These are phyloP conservation scores for Lentinula lateritia DNA, from an alignment of 768 basidiomycete species.

Conservation along the genomic window DNA sequence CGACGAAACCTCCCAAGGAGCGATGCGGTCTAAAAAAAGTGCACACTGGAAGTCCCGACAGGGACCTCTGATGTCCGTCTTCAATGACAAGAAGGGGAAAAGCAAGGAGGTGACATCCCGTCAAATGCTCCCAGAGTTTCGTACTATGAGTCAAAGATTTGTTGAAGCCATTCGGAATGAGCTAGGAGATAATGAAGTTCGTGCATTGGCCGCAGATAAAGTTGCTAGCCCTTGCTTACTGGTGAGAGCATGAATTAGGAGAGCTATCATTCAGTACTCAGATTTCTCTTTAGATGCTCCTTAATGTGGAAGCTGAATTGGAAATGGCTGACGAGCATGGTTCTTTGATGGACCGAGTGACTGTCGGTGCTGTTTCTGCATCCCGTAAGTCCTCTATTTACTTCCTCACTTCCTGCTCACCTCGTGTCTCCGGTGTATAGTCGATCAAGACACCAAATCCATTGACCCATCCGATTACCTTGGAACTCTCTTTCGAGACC, in stretches of 20 bases:
- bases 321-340: conserved; percentile 50
- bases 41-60: conserved; percentile 77
- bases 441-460: conserved; percentile 24
- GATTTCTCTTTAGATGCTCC: conserved; percentile 50
- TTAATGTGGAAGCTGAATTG: conserved; percentile 77
- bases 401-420: neutral
- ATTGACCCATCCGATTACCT: conserved; percentile 72
- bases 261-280: conserved; percentile 3
- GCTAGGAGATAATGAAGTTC: conserved; percentile 64
- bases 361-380: conserved; percentile 67
- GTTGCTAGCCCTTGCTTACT: conserved; percentile 75
- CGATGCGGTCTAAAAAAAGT: conserved; percentile 81
- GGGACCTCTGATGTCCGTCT: conserved; percentile 76
- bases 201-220: conserved; percentile 70
- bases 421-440: conserved; percentile 22
- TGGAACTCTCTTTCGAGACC: conserved; percentile 75
- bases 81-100: conserved; percentile 41
- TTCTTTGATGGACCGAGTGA: conserved; percentile 78
- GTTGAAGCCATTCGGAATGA: conserved; percentile 47
- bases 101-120: conserved; percentile 19
- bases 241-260: conserved; percentile 30
- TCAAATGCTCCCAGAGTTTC: conserved; percentile 44
- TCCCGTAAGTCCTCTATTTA: conserved; percentile 41
- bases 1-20: conserved; percentile 27
- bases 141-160: conserved; percentile 34